These are phyloP conservation scores for Colletotrichum gloeosporioides DNA, from an alignment of 2,329 filamentous ascomycete species.

Conservation along the genomic window DNA sequence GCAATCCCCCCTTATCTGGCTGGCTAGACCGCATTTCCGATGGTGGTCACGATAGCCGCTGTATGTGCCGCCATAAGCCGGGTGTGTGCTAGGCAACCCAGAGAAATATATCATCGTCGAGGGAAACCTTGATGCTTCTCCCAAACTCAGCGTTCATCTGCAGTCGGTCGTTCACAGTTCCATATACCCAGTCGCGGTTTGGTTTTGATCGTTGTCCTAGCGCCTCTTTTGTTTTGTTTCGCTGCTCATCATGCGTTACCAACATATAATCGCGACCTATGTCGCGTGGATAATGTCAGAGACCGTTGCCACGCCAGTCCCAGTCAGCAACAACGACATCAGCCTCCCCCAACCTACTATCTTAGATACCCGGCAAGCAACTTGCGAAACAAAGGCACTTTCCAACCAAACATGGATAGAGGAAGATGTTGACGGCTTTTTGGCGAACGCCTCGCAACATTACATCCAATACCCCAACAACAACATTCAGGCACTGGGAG, in stretches of 20 bases:
- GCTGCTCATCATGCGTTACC: not conserved
- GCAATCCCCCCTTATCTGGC: not conserved
- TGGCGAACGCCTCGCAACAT: not conserved
- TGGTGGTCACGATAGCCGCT: not conserved
- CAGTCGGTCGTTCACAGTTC: not conserved
- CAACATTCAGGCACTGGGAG: conserved; percentile 16
- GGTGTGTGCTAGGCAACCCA: not conserved
- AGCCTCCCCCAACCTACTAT: not conserved
- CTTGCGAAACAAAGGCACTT: not conserved
- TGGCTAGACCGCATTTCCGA: not conserved
- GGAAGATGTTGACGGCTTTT: not conserved
- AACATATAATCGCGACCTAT: not conserved
- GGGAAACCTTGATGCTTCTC: not conserved
- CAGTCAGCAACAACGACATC: not conserved
- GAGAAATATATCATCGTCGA: not conserved
- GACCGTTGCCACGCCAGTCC: not conserved
- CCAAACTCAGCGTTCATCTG: not conserved
- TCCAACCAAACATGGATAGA: not conserved
- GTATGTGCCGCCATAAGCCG: not conserved
- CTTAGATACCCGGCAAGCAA: not conserved
- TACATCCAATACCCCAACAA: not conserved
- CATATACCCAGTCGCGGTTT: not conserved
- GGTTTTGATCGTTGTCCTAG: not conserved
- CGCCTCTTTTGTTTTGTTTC: not conserved
- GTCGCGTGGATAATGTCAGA: not conserved